Evolutionary conservation across 306 rosid genomes (phyloP), one percentile per base, ranked within the genome.

Genomic region (Senna tora): DNA sequence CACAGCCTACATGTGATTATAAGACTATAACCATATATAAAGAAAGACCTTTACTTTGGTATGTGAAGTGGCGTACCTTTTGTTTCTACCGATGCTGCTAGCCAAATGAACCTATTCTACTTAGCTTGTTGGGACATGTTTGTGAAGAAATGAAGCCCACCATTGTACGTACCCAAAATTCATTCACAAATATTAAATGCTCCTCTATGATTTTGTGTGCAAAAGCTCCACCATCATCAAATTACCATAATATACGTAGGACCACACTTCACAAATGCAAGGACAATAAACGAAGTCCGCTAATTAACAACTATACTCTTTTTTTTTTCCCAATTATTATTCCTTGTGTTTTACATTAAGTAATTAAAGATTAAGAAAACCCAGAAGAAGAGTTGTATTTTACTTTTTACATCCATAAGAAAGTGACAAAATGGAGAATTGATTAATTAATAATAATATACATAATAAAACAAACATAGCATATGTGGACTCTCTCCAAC

Each of bases 241-340:
- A 46, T 61, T 19, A 36, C 47, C 9, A 9, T 10, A 16, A 2
- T 38, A 36, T 36, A 36, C 39, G 39, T 36, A 17, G 66, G 49
- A 38, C 67, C 67, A 61, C 67, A 38, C 32, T 2, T 0, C 10
- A 38, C 32, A 17, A 36, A 61, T 38, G 67, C 49, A 61, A 61
- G 49, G 67, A 36, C 67, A 4, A 61, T 36, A 61, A 36, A 61
- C 67, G 43, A 36, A 43, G 16, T 19, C 65, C 9, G 0, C 16
- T 41, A 4, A 36, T 4, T 36, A 6, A 7, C 47, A 60, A 34
- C 4, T 8, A 36, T 34, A 33, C 28, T 46, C 17, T 16, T 25
- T 25, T 25, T 25, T 25, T 25, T 25, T 25, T n/a, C n/a, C 66
- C 4, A 16, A 36, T 34, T 60, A 13, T 30, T 17, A 19, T 42